Evolutionary conservation across 805 yeast genomes (phyloP), one percentile per base, ranked within the genome.

Genomic region (Starmerella apis): DNA sequence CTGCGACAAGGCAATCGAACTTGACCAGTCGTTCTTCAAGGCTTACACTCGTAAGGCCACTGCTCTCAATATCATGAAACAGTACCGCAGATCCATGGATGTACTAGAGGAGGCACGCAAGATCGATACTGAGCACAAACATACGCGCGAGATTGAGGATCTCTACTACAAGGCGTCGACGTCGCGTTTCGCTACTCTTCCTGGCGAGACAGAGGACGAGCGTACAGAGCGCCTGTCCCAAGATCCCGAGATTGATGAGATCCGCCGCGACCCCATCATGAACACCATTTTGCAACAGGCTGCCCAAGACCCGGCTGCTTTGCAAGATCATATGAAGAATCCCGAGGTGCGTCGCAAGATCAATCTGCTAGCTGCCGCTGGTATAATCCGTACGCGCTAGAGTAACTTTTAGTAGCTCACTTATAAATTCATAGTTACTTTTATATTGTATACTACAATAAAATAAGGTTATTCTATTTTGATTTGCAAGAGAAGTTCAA

Each of bases 31-130:
- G 19, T 92, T 92, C 68, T 74, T 90, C 63, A 84, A 95, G 71
- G 98, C 97, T 3, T 92, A 88, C 67, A 84, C 92, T 58, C 82
- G 98, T 72, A 92, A 92, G 73, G 97, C 99, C 33, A 85, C 80
- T 58, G 95, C 96, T 18, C 86, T 83, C 71, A 76, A 87, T 64
- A 88, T 94, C 33, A 82, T 86, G 77, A 83, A 82, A 67, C 95
- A 92, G 64, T 90, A 77, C 71, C 73, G 84, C 47, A 76, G 78
- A 59, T 85, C 88, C 55, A 73, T 85, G 62, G 94, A 85, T 61
- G 86, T 96, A 13, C 74, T 92, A 57, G 79, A 79, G 47, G 74
- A 63, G 14, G 98, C 95, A 8, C 81, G 90, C 61, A 77, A 75
- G 28, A 77, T 79, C 62, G 97, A 88, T 68, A 61, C 71, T 41